Conservation (phyloP, 2,329 filamentous ascomycete species). For the Alternaria incomplexa region DNA sequence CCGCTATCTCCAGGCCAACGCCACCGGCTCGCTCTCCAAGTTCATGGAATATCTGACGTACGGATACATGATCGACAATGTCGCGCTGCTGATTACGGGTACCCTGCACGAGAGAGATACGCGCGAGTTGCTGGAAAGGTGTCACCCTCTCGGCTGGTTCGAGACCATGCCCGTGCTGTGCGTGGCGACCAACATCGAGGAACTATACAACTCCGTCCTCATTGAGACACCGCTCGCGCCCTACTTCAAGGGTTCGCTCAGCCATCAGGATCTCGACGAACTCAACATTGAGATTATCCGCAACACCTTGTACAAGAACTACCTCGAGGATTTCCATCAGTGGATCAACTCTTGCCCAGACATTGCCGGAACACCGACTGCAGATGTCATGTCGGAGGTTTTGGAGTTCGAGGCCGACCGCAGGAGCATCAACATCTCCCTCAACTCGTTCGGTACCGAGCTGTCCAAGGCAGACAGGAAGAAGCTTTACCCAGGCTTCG, state of each 20-base stretch:
- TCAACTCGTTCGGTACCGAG: constrained; percentile 98
- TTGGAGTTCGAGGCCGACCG: constrained; percentile 96
- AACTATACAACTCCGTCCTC: constrained; percentile 96
- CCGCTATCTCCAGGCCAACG: constrained; percentile 92
- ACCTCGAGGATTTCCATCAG: constrained; percentile 94
- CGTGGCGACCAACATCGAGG: constrained; percentile 97
- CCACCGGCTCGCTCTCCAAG: constrained; percentile 85
- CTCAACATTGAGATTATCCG: constrained; percentile 99
- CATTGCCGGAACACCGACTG: constrained; percentile 84
- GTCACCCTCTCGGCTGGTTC: constrained; percentile 97
- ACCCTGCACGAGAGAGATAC: constrained; percentile 98
- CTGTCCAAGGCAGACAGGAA: constrained; percentile 90
- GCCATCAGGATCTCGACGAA: constrained; percentile 96
- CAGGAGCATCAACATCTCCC: constrained; percentile 96
- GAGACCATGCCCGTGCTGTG: constrained; percentile 98
- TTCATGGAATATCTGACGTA: constrained; percentile 99
- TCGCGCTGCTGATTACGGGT: constrained; percentile 95
- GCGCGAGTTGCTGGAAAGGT: constrained; percentile 90
- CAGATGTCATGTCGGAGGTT: constrained; percentile 94
- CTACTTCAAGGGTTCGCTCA: constrained; percentile 96
- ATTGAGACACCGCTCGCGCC: constrained; percentile 95
- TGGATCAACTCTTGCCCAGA: constrained; percentile 92
- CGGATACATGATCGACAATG: constrained; percentile 99
- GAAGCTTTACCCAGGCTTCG: constrained; percentile 94
- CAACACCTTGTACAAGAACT: constrained; percentile 99